These are phyloP conservation scores for Breynia disticha DNA, from an alignment of 441 rosid species.

Conservation along the genomic window DNA sequence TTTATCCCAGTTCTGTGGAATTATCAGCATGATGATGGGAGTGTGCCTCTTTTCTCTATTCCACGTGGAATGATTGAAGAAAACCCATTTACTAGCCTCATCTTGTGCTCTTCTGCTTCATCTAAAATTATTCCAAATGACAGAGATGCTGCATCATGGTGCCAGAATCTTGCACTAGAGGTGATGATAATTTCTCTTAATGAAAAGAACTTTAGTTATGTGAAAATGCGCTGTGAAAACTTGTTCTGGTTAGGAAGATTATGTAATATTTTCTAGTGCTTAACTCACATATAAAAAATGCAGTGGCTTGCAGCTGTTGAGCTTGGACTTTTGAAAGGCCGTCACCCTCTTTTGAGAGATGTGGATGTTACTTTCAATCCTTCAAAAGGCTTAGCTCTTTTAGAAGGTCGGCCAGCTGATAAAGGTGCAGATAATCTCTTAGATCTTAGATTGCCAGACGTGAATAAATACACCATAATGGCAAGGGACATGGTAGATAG, in stretches of 20 bases:
- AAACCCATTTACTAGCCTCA: slow-evolving; percentile 90
- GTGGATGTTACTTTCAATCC: slow-evolving; percentile 75
- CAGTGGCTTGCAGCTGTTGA: slow-evolving; percentile 97
- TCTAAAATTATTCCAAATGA: slow-evolving; percentile 23
- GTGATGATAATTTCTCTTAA: slow-evolving; percentile 24
- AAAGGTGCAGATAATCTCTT: slow-evolving; percentile 29
- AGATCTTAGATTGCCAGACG: slow-evolving; percentile 30
- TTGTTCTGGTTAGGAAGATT: slow-evolving; percentile 2
- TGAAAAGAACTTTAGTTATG: background rate
- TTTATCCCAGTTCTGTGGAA: slow-evolving; percentile 20
- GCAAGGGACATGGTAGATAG: slow-evolving; percentile 20
- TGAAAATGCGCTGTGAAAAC: no score
- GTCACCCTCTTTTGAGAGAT: slow-evolving; percentile 90
- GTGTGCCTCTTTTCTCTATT: slow-evolving; percentile 62
- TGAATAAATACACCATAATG: slow-evolving; percentile 35
- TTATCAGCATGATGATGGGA: slow-evolving; percentile 64
- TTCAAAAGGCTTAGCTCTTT: slow-evolving; percentile 42
- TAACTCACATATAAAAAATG: slow-evolving; percentile 23
- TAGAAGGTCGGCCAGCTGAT: slow-evolving; percentile 36
- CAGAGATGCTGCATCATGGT: slow-evolving; percentile 60
- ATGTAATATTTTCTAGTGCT: slow-evolving; percentile 12
- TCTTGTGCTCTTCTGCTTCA: slow-evolving; percentile 60
- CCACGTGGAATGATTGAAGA: slow-evolving; percentile 81
- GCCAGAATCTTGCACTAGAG: slow-evolving; percentile 78
- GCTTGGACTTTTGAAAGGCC: slow-evolving; percentile 95